Evolutionary conservation across 2,329 filamentous ascomycete genomes (phyloP).

Genomic region (Emmonsiellopsis sp.): DNA sequence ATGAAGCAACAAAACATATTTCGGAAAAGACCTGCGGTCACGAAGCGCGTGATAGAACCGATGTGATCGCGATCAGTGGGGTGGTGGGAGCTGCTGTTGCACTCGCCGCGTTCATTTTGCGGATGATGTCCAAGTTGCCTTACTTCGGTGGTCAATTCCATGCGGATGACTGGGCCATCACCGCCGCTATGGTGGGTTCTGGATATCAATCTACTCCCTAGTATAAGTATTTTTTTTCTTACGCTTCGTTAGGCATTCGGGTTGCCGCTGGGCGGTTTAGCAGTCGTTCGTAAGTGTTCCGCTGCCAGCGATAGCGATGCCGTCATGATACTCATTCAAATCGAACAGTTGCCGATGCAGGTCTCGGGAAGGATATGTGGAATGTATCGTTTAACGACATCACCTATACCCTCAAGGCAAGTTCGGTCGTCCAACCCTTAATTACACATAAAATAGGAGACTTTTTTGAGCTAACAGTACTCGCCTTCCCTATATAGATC

Average conservation of each 20-base stretch:
- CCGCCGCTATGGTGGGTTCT: background rate
- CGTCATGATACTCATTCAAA: background rate
- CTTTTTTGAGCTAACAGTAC: background rate
- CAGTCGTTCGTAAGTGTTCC: background rate
- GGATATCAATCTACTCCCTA: background rate
- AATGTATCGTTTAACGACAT: background rate
- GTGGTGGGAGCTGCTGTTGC: background rate
- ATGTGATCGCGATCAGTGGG: background rate
- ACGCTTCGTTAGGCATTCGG: background rate
- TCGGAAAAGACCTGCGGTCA: background rate
- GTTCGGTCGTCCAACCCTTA: background rate
- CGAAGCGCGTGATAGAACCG: background rate
- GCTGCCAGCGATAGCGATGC: background rate
- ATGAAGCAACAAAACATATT: background rate
- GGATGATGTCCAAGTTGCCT: background rate
- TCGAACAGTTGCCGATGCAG: background rate
- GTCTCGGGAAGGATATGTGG: constrained; percentile 1
- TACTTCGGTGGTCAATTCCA: background rate
- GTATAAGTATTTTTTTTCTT: background rate
- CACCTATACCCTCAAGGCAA: background rate
- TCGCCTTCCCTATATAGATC: background rate
- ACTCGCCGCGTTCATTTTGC: background rate
- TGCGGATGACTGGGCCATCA: constrained; percentile 1
- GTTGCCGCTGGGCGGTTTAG: background rate
- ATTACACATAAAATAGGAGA: background rate